Conservation (phyloP, 257 asterid species). For the Salvia rosmarinus region DNA sequence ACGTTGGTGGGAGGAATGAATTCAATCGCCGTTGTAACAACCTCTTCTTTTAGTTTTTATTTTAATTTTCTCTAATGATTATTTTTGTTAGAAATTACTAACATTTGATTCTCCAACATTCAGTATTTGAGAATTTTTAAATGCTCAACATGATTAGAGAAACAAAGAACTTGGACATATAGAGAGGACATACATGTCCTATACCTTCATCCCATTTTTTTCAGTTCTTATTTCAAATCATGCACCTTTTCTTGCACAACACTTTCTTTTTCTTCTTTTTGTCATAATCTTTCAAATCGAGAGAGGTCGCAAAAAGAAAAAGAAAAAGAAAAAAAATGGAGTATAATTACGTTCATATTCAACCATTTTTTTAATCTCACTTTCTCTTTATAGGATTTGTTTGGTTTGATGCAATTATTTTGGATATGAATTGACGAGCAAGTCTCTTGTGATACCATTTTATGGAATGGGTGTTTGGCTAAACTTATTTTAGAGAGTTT, state of each 20-base stretch:
- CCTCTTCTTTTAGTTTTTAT: neutral
- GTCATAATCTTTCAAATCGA: too few relatives aligned
- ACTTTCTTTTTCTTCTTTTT: slow-evolving; percentile 1
- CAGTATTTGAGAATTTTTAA: slow-evolving; percentile 31
- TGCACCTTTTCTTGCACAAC: slow-evolving; percentile 40
- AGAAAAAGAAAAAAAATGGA: too few relatives aligned
- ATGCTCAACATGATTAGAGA: slow-evolving; percentile 9
- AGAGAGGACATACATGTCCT: slow-evolving; percentile 44
- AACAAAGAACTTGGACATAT: slow-evolving; percentile 44
- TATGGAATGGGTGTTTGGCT: too few relatives aligned
- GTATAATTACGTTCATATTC: too few relatives aligned
- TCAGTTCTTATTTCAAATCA: slow-evolving; percentile 39
- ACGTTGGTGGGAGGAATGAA: too few relatives aligned
- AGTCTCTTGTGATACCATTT: too few relatives aligned
- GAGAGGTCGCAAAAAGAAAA: too few relatives aligned
- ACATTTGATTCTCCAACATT: slow-evolving; percentile 28
- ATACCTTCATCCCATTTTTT: slow-evolving; percentile 49
- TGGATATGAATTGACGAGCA: too few relatives aligned
- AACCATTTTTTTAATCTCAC: too few relatives aligned
- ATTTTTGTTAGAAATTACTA: neutral
- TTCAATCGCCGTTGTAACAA: slow-evolving; percentile 22
- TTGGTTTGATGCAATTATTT: too few relatives aligned
- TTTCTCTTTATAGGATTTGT: too few relatives aligned
- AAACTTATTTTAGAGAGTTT: too few relatives aligned
- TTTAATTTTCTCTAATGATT: neutral